phyloP scores from a whole-genome alignment of 352 stramenopile genomes.

The Phytophthora boehmeriae region DNA sequence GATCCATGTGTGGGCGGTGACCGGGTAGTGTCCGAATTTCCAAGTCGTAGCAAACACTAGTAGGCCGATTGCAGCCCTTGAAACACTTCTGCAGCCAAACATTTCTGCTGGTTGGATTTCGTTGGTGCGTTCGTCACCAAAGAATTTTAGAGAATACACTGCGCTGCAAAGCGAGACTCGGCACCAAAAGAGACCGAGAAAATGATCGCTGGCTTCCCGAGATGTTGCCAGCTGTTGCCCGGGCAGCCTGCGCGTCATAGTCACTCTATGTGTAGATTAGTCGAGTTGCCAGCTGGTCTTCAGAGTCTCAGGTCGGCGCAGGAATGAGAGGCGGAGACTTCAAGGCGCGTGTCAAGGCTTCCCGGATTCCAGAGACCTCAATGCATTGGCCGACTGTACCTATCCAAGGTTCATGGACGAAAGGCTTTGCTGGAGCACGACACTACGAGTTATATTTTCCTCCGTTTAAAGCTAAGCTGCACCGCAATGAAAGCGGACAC shows the following conservation, averaged over 20 bases:
- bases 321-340: constrained; percentile 12
- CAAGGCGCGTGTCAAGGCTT: constrained; percentile 9
- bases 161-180: not conserved
- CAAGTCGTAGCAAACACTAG: not conserved
- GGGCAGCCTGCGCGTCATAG: constrained; percentile 4
- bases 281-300: constrained; percentile 13
- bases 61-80: not conserved
- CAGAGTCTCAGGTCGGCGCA: constrained; percentile 12
- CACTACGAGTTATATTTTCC: constrained; percentile 8
- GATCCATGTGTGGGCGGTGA: constrained; percentile 50
- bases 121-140: not conserved
- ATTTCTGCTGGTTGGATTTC: not conserved
- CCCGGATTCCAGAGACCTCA: constrained; percentile 1
- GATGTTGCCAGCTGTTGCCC: constrained; percentile 6
- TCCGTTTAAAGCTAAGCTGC: not conserved
- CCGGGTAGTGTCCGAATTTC: constrained; percentile 2
- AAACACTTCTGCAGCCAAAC: not conserved
- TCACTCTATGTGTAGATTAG: constrained; percentile 17
- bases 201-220: constrained; percentile 17
- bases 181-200: constrained; percentile 10
- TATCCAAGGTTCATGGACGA: not conserved
- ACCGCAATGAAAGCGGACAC: too few species aligned
- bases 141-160: constrained; percentile 15
- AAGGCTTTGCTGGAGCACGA: constrained; percentile 4
- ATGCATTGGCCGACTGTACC: not conserved